These are phyloP conservation scores for Skeletonema grethae DNA, from an alignment of 108 stramenopile species.

Conservation along the genomic window DNA sequence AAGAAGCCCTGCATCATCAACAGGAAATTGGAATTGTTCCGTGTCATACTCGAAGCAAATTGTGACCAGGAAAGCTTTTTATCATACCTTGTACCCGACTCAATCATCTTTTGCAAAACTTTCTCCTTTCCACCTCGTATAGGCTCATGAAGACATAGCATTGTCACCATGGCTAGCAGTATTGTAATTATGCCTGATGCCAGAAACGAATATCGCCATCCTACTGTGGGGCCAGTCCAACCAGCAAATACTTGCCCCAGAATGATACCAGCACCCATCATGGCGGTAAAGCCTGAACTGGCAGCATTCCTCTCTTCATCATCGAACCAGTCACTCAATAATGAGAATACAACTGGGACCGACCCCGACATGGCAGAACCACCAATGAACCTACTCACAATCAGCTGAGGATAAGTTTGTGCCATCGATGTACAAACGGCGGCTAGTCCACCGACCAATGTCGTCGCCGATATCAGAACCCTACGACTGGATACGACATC, in stretches of 20 bases:
- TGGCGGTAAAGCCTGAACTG: constrained; percentile 65
- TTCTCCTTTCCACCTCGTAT: constrained; percentile 71
- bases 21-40: constrained; percentile 57
- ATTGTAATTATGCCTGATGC: constrained; percentile 44
- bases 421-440: constrained; percentile 45
- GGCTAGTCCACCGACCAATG: constrained; percentile 47
- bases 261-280: constrained; percentile 76
- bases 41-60: constrained; percentile 56
- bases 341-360: constrained; percentile 72
- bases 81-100: constrained; percentile 62
- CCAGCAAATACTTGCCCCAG: constrained; percentile 76
- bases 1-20: constrained; percentile 70
- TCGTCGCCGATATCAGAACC: constrained; percentile 53
- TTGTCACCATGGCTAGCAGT: constrained; percentile 39
- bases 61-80: constrained; percentile 66
- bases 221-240: constrained; percentile 37
- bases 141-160: constrained; percentile 65
- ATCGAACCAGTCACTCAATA: constrained; percentile 72
- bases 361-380: constrained; percentile 73
- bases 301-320: constrained; percentile 72
- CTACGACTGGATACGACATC: constrained; percentile 62
- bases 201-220: constrained; percentile 67
- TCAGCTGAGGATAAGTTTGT: constrained; percentile 44
- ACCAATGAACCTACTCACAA: constrained; percentile 51
- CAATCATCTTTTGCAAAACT: constrained; percentile 63